Conservation (phyloP, 345 rosid species). For the Noccaea caerulescens region DNA sequence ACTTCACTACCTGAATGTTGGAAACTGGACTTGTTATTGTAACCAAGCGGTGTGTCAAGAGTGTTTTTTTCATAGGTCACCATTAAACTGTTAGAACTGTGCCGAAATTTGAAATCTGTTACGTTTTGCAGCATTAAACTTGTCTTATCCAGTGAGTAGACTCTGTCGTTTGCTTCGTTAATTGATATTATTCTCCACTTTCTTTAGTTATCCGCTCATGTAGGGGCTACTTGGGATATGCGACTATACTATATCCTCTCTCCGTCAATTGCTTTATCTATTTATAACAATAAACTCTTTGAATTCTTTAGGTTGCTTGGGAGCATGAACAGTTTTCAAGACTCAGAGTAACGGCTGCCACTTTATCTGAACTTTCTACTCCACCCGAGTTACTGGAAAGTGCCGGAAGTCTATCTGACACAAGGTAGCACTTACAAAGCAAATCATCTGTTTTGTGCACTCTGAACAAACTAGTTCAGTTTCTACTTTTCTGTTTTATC, state of each 20-base stretch:
- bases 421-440: slow-evolving; percentile 56
- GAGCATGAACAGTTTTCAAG: slow-evolving; percentile 99
- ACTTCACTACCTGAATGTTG: slow-evolving; percentile 4
- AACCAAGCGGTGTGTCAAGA: background rate
- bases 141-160: slow-evolving; percentile 1
- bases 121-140: background rate
- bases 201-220: slow-evolving; percentile 11
- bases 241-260: background rate
- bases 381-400: slow-evolving; percentile 81
- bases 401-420: slow-evolving; percentile 80
- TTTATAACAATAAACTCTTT: slow-evolving; percentile 7
- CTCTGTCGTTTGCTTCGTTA: slow-evolving; percentile 6
- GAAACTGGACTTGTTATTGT: slow-evolving; percentile 7
- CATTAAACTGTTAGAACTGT: slow-evolving; percentile 1
- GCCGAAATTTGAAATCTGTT: background rate
- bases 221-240: slow-evolving; percentile 1
- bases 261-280: background rate
- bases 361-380: slow-evolving; percentile 74
- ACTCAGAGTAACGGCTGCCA: slow-evolving; percentile 93
- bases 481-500: slow-evolving; percentile 13
- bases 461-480: background rate
- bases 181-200: background rate
- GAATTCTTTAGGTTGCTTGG: slow-evolving; percentile 85
- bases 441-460: slow-evolving; percentile 1
- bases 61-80: slow-evolving; percentile 5